Evolutionary conservation across 805 yeast genomes (phyloP).

Genomic region (Zygoascus ofunaensis): DNA sequence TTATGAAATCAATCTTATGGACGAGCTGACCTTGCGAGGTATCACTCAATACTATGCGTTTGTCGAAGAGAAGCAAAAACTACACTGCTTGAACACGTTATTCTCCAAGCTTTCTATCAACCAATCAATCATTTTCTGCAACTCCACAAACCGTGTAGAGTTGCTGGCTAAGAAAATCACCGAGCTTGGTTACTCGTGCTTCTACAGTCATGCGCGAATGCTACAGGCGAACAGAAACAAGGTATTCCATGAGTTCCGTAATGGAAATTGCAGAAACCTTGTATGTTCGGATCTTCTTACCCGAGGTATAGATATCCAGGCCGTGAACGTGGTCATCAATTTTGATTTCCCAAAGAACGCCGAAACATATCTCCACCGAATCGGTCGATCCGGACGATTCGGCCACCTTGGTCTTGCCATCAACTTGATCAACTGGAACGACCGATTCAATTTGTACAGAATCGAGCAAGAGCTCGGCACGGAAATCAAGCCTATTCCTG

Average conservation of each 20-base stretch:
- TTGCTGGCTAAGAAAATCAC: slow-evolving; percentile 91
- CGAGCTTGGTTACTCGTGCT: slow-evolving; percentile 93
- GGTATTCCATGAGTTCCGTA: slow-evolving; percentile 97
- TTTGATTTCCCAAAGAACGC: slow-evolving; percentile 98
- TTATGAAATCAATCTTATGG: slow-evolving; percentile 94
- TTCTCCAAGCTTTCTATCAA: slow-evolving; percentile 91
- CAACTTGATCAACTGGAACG: slow-evolving; percentile 93
- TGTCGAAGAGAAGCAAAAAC: slow-evolving; percentile 91
- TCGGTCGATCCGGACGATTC: slow-evolving; percentile 98
- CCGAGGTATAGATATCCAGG: slow-evolving; percentile 98
- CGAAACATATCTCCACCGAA: slow-evolving; percentile 94
- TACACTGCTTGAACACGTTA: slow-evolving; percentile 90
- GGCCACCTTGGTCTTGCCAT: slow-evolving; percentile 98
- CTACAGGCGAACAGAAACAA: slow-evolving; percentile 94
- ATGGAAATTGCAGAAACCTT: slow-evolving; percentile 92
- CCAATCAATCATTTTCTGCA: slow-evolving; percentile 94
- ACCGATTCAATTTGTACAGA: slow-evolving; percentile 83
- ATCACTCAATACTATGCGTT: slow-evolving; percentile 97
- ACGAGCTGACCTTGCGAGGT: slow-evolving; percentile 91
- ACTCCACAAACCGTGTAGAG: slow-evolving; percentile 94
- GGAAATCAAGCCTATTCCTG: slow-evolving; percentile 94
- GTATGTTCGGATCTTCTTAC: slow-evolving; percentile 95
- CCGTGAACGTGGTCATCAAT: slow-evolving; percentile 95
- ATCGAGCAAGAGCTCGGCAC: slow-evolving; percentile 97
- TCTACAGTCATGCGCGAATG: slow-evolving; percentile 95